Percentiles rank a stretch among this genome's conserved stretches.
phyloP scores from a whole-genome alignment of 164 flowering plant species.

The Vitis rotundifolia region DNA sequence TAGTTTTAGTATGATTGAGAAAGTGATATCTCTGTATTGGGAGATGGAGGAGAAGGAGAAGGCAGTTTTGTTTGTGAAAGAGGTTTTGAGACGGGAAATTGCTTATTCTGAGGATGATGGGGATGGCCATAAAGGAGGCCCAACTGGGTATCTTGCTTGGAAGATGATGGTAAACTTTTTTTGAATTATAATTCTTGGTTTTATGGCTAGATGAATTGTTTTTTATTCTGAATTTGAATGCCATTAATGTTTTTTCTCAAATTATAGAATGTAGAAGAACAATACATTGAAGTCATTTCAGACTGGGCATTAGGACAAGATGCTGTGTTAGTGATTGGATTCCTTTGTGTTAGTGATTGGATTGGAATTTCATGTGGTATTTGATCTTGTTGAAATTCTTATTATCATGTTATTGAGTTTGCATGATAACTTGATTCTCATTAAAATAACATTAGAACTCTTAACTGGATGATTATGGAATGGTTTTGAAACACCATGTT shows the following conservation, averaged over 20 bases:
- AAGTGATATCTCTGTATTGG: slow-evolving; percentile 88
- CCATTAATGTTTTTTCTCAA: neutral
- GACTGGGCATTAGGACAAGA: neutral
- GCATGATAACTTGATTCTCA: too few relatives aligned
- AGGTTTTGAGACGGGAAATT: slow-evolving; percentile 62
- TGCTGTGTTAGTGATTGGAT: neutral
- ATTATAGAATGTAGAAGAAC: neutral
- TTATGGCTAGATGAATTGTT: neutral
- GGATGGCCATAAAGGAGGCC: slow-evolving; percentile 72
- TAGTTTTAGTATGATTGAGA: slow-evolving; percentile 85
- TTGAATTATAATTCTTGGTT: neutral
- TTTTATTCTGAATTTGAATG: neutral
- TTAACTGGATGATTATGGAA: too few relatives aligned
- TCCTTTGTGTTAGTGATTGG: too few relatives aligned
- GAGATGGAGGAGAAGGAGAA: slow-evolving; percentile 63
- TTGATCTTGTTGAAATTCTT: too few relatives aligned
- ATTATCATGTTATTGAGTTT: too few relatives aligned
- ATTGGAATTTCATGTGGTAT: too few relatives aligned
- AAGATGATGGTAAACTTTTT: slow-evolving; percentile 78
- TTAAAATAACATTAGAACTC: too few relatives aligned
- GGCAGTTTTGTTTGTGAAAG: slow-evolving; percentile 70
- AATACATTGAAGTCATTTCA: neutral
- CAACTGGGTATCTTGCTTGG: slow-evolving; percentile 95
- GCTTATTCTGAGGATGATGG: slow-evolving; percentile 34
- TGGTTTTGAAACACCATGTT: too few relatives aligned